Evolutionary conservation across 139 green algal genomes (phyloP).

Genomic region (Ettlia oleoabundans): DNA sequence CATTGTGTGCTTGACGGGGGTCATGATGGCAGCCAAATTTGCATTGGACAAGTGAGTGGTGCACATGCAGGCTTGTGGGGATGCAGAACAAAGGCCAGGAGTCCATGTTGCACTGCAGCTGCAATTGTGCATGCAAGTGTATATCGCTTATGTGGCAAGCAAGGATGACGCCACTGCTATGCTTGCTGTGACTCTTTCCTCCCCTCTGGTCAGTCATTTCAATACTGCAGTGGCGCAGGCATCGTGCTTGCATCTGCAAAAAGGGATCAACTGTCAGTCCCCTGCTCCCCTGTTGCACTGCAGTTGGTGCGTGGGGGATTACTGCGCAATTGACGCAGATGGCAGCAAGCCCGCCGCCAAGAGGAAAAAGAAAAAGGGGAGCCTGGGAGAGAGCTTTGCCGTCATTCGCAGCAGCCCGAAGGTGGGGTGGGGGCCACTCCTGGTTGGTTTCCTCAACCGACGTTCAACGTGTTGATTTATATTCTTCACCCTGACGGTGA

Average conservation of each 20-base stretch:
- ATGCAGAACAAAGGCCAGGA: no score
- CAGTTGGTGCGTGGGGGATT: slow-evolving; percentile 41
- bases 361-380: slow-evolving; percentile 74
- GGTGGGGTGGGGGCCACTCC: no score
- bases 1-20: slow-evolving; percentile 57
- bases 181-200: no score
- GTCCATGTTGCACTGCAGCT: no score
- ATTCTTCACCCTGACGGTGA: no score
- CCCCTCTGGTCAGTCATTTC: no score
- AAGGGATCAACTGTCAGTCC: background rate
- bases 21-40: slow-evolving; percentile 71
- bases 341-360: slow-evolving; percentile 25
- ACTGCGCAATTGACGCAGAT: slow-evolving; percentile 28
- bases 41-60: slow-evolving; percentile 51
- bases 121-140: no score
- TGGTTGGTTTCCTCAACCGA: no score
- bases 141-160: background rate
- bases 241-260: background rate
- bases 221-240: no score
- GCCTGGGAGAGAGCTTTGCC: slow-evolving; percentile 60
- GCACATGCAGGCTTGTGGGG: no score
- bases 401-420: slow-evolving; percentile 60
- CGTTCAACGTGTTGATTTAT: no score
- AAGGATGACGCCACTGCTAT: background rate
- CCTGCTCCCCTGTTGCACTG: background rate